Conservation (phyloP, 169 alveolate species). For the Blepharisma undulans region DNA sequence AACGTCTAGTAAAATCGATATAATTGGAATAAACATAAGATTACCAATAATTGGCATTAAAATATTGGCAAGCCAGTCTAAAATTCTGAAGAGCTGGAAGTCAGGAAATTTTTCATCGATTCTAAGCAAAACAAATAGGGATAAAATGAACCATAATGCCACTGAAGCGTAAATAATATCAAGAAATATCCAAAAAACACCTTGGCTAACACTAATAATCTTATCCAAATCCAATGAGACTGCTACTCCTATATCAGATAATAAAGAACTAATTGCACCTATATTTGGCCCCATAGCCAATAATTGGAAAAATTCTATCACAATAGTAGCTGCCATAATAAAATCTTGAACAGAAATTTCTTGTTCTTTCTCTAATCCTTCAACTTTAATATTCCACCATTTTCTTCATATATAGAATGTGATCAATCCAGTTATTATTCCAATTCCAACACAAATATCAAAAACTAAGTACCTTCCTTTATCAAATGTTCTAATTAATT, state of each 20-base stretch:
- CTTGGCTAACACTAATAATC: neutral
- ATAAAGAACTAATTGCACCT: neutral
- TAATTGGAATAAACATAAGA: conserved; percentile 14
- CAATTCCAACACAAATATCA: neutral
- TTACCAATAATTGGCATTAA: conserved; percentile 13
- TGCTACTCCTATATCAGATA: neutral
- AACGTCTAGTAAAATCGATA: neutral
- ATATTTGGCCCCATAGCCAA: neutral
- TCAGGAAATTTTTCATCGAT: neutral
- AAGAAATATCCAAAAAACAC: neutral
- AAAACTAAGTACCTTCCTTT: neutral
- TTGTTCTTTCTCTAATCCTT: neutral
- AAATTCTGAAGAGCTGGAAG: neutral
- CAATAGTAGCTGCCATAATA: neutral
- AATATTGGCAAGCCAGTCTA: neutral
- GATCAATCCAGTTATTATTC: neutral
- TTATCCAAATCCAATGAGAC: neutral
- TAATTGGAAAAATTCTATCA: neutral
- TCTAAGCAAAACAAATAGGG: neutral
- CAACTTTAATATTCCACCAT: neutral
- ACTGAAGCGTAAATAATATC: neutral
- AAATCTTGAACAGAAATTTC: neutral
- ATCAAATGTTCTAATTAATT: neutral
- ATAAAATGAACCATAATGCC: neutral
- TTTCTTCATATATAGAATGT: neutral